These are phyloP conservation scores for Theobroma cacao DNA, from an alignment of 345 rosid species.

Conservation along the genomic window DNA sequence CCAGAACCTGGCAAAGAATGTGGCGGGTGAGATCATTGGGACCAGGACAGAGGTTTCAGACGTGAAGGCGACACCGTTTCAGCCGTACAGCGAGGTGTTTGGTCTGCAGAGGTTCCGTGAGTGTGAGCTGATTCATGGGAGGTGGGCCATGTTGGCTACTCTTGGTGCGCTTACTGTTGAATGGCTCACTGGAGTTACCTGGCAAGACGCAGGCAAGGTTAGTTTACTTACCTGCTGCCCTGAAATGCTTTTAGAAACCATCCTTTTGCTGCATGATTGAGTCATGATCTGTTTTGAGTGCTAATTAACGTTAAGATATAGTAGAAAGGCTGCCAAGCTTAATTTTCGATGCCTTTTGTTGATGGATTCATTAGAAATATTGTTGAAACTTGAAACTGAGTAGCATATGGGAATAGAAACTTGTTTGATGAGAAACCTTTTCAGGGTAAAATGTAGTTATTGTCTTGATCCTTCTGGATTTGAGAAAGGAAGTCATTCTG, in stretches of 20 bases:
- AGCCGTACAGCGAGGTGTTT: conserved; percentile 73
- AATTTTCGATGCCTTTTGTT: not conserved
- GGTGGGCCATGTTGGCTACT: conserved; percentile 87
- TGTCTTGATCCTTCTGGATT: not conserved
- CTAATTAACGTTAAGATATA: not conserved
- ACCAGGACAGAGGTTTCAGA: conserved; percentile 45
- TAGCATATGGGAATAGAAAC: not conserved
- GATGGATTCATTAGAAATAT: not conserved
- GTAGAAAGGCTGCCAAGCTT: not conserved
- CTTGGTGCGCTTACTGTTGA: conserved; percentile 71
- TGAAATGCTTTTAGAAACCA: not conserved
- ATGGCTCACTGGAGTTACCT: conserved; percentile 72
- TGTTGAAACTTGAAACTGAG: not conserved
- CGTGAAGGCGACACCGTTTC: conserved; percentile 64
- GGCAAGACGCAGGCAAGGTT: conserved; percentile 90
- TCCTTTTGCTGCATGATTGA: not conserved
- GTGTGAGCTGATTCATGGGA: conserved; percentile 75
- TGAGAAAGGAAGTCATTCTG: not conserved
- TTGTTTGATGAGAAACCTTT: not conserved
- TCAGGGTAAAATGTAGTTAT: not conserved
- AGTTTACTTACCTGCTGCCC: not conserved
- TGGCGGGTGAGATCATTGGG: conserved; percentile 57
- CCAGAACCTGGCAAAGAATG: conserved; percentile 69
- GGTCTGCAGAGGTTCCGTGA: conserved; percentile 77
- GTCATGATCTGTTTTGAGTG: conserved; percentile 34